Conservation (phyloP, 2,329 filamentous ascomycete genomes). For the Ascochyta lentis region DNA sequence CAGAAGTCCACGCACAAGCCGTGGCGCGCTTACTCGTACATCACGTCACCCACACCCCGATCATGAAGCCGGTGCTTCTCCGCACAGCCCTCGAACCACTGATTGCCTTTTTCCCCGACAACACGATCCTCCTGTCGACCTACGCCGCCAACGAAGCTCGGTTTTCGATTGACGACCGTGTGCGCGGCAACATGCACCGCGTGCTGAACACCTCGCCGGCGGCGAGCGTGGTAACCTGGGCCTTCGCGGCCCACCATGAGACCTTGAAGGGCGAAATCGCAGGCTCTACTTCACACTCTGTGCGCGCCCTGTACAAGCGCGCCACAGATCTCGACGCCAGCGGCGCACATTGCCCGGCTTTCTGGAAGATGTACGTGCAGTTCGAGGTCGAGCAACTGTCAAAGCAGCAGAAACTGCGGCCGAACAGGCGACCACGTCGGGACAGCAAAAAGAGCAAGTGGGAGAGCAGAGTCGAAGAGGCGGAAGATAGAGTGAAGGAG, state of each 20-base stretch:
- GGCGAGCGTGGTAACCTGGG: conserved; percentile 56
- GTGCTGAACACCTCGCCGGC: conserved; percentile 39
- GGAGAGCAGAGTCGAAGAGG: conserved; percentile 29
- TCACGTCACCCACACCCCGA: conserved; percentile 67
- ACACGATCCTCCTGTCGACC: conserved; percentile 76
- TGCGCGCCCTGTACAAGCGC: conserved; percentile 62
- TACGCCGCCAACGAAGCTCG: conserved; percentile 77
- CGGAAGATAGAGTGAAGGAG: conserved; percentile 54
- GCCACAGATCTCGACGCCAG: conserved; percentile 50
- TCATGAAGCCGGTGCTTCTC: conserved; percentile 72
- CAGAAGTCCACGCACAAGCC: conserved; percentile 73
- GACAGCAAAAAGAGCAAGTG: conserved; percentile 33
- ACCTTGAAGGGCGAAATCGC: conserved; percentile 52
- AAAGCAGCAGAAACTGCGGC: conserved; percentile 18
- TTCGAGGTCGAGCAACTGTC: conserved; percentile 39
- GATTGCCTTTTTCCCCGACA: conserved; percentile 71
- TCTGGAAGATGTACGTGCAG: conserved; percentile 43
- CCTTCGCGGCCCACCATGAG: conserved; percentile 64
- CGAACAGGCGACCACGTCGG: conserved; percentile 17
- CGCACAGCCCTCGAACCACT: conserved; percentile 67
- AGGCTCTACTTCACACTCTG: conserved; percentile 57
- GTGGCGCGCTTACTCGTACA: conserved; percentile 70
- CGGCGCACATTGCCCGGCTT: conserved; percentile 36
- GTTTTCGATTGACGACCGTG: conserved; percentile 76
- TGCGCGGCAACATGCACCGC: conserved; percentile 68